Base-by-base conservation (phyloP, 164 flowering plant genomes). In the Stephania cephalantha region DNA sequence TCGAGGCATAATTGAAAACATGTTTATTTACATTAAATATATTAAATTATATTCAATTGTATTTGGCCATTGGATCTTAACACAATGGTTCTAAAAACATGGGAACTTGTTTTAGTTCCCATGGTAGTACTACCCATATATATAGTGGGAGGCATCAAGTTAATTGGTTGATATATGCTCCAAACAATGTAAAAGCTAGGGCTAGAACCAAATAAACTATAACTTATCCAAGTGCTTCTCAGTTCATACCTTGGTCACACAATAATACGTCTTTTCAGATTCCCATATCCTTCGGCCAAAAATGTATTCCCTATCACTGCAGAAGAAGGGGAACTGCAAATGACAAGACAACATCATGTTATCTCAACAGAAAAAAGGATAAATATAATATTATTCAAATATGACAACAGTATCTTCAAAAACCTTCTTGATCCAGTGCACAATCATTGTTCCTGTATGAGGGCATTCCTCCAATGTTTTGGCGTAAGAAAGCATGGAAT, bases 361-460 rank as follows among this genome's bases (percentile, higher is more conserved):
- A 18, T 61, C 25, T 25, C n/a, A 6, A 15, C 66, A 61, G 20
- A 61, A 61, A 61, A 25, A 61, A 66, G 44, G 30, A 30, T 5
- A 35, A 64, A 64, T 67, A 75, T 10, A 50, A 15, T 20, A 29
- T 18, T 55, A 72, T 46, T 11, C n/a, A 68, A 17, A 46, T 13
- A 17, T 29, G 22, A 12, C 55, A 50, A 17, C n/a, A 50, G 29
- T 73, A 12, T 78, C n/a, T 72, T 46, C 25, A 75, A 74, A 69
- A 63, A 95, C 99, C 98, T 95, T 95, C 81, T 92, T 93, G 52
- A 95, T 90, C 98, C 98, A 95, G 84, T 91, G 97, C 71, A 88
- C 85, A 81, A 90, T 84, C 84, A 81, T 85, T n/a, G 82, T 83
- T 74, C 98, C 99, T 13, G 92, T 87, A 55, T 74, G 81, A 70